Percentiles rank a stretch among this genome's conserved stretches.
phyloP scores from a whole-genome alignment of 1,284 basidiomycete species.

The Moniliella sp. region DNA sequence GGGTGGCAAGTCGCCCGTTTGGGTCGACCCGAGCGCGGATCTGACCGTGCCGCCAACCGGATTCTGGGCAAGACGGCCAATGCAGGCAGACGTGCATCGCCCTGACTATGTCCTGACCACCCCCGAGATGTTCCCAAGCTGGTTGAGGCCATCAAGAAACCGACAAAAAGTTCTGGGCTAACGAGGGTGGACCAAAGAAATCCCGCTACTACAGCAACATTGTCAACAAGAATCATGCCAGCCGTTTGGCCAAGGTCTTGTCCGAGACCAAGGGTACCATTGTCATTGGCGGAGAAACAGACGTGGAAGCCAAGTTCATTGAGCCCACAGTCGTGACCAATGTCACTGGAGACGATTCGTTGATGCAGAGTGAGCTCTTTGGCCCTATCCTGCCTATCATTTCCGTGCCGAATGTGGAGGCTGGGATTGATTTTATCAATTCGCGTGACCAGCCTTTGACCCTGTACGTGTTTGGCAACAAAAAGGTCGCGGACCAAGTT shows the following conservation, averaged over 20 bases:
- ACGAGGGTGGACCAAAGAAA: conserved; percentile 35
- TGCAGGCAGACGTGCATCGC: conserved; percentile 42
- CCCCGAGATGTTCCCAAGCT: conserved; percentile 44
- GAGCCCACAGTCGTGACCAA: conserved; percentile 48
- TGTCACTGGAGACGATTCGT: conserved; percentile 41
- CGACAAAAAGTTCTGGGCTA: conserved; percentile 34
- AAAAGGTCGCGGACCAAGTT: conserved; percentile 43
- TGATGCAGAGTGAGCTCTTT: conserved; percentile 54
- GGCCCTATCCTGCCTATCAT: conserved; percentile 56
- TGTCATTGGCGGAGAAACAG: conserved; percentile 48
- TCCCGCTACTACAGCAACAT: conserved; percentile 40
- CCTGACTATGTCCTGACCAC: conserved; percentile 56
- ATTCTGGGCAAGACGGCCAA: conserved; percentile 59
- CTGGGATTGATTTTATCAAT: conserved; percentile 31
- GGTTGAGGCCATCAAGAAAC: conserved; percentile 43
- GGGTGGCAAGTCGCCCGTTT: conserved; percentile 61
- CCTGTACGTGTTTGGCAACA: conserved; percentile 52
- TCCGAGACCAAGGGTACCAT: conserved; percentile 50
- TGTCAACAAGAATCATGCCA: conserved; percentile 42
- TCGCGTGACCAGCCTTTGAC: conserved; percentile 50
- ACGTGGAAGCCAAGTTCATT: conserved; percentile 44
- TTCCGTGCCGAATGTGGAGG: conserved; percentile 40
- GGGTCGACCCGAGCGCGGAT: conserved; percentile 47
- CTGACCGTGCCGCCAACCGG: conserved; percentile 37
- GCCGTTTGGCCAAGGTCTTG: conserved; percentile 46